Percentiles rank a stretch among this genome's conserved stretches.
Conservation (phyloP, 495 filamentous ascomycete species). For the Hypoxylon cercidicola region DNA sequence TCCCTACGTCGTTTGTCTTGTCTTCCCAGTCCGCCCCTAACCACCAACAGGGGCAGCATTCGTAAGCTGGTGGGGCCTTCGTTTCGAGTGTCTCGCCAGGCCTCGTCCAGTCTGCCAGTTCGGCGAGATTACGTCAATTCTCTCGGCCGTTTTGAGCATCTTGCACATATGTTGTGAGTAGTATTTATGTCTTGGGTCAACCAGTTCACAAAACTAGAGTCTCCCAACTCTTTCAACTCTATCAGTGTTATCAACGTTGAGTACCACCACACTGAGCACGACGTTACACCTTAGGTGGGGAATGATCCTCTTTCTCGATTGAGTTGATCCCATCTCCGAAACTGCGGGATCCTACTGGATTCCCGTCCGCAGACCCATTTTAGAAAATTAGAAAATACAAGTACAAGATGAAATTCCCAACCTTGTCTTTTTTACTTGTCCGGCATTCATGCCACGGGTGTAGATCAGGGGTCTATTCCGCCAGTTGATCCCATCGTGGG, state of each 20-base stretch:
- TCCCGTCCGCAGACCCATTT: constrained; percentile 17
- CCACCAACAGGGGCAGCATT: constrained; percentile 36
- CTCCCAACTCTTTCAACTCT: background rate
- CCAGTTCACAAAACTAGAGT: constrained; percentile 1
- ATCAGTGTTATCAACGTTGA: constrained; percentile 18
- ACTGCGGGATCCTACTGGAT: constrained; percentile 24
- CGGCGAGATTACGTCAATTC: constrained; percentile 40
- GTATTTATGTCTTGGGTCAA: constrained; percentile 32
- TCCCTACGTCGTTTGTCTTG: constrained; percentile 40
- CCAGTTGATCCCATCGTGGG: constrained; percentile 7
- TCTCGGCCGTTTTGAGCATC: constrained; percentile 3
- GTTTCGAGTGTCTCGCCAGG: constrained; percentile 38
- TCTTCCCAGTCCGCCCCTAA: constrained; percentile 20
- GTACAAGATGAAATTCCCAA: constrained; percentile 5
- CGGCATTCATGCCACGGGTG: constrained; percentile 19
- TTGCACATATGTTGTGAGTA: constrained; percentile 6
- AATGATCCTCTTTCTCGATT: constrained; percentile 20
- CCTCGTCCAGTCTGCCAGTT: constrained; percentile 13
- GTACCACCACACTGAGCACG: constrained; percentile 1
- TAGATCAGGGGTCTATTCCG: constrained; percentile 36
- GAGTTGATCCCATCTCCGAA: constrained; percentile 25
- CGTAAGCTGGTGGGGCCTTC: constrained; percentile 42
- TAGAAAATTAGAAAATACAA: constrained; percentile 16
- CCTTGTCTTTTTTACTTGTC: constrained; percentile 12
- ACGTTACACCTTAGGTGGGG: constrained; percentile 5